phyloP scores from a whole-genome alignment of 2,329 filamentous ascomycete genomes.

The Bipolaris oryzae region DNA sequence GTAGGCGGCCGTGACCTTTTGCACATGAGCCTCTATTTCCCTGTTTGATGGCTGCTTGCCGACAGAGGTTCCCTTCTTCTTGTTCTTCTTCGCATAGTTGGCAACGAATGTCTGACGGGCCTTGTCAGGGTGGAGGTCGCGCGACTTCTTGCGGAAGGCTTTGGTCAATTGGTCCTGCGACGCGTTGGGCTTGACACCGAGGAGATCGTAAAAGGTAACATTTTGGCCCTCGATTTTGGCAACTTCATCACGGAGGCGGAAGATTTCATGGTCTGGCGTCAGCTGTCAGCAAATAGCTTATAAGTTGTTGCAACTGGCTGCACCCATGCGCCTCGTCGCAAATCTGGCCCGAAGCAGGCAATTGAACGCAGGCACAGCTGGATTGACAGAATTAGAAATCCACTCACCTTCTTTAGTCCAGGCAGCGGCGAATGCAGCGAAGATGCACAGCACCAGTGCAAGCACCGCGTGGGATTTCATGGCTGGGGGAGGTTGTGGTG shows the following conservation, averaged over 20 bases:
- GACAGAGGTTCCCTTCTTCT: conserved; percentile 60
- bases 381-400: background rate
- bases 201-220: conserved; percentile 91
- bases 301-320: conserved; percentile 19
- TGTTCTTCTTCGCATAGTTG: conserved; percentile 63
- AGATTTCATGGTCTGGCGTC: conserved; percentile 88
- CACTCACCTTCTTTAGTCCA: conserved; percentile 84
- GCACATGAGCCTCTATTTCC: conserved; percentile 78
- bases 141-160: conserved; percentile 87
- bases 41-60: conserved; percentile 73
- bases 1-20: conserved; percentile 82
- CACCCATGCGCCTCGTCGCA: conserved; percentile 18
- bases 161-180: conserved; percentile 89
- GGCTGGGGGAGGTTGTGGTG: conserved; percentile 44
- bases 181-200: conserved; percentile 75
- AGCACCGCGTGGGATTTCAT: conserved; percentile 74
- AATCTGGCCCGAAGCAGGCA: conserved; percentile 9
- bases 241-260: conserved; percentile 90
- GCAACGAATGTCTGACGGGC: conserved; percentile 82
- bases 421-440: conserved; percentile 73
- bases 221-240: conserved; percentile 73
- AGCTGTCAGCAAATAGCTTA: conserved; percentile 24
- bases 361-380: conserved; percentile 11
- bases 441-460: conserved; percentile 70
- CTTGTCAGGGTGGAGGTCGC: conserved; percentile 90